These are phyloP conservation scores for Populus alba DNA, from an alignment of 345 rosid species.

Conservation along the genomic window DNA sequence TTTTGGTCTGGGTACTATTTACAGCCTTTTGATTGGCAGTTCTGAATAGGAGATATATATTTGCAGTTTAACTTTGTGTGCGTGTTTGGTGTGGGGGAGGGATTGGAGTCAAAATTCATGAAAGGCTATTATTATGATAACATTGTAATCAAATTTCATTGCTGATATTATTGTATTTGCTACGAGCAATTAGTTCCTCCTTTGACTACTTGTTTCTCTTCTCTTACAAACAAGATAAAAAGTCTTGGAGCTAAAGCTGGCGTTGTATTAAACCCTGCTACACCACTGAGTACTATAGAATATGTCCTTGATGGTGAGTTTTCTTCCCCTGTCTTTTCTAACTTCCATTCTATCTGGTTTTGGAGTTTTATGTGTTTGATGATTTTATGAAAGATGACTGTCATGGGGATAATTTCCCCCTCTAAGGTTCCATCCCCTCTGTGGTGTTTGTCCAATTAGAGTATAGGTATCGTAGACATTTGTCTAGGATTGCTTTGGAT, in stretches of 20 bases:
- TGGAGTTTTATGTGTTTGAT: background rate
- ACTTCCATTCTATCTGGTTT: background rate
- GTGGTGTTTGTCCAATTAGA: background rate
- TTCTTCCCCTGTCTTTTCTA: background rate
- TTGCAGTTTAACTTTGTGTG: background rate
- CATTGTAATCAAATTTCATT: background rate
- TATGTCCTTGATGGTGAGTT: slow-evolving; percentile 86
- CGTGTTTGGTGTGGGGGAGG: no score
- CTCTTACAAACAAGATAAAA: slow-evolving; percentile 57
- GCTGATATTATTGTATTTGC: background rate
- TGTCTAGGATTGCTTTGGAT: background rate
- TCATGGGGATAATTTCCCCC: background rate
- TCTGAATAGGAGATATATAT: background rate
- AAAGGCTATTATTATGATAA: no score
- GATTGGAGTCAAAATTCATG: no score
- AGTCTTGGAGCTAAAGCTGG: slow-evolving; percentile 95
- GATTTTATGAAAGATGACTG: background rate
- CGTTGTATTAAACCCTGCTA: slow-evolving; percentile 90
- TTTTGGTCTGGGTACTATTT: background rate
- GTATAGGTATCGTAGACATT: background rate
- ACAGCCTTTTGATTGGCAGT: background rate
- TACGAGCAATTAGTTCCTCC: slow-evolving; percentile 1
- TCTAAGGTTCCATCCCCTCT: background rate
- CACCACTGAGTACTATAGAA: slow-evolving; percentile 79
- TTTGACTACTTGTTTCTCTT: background rate